phyloP scores from a whole-genome alignment of 495 filamentous ascomycete species.

The Penicillium antarcticum region DNA sequence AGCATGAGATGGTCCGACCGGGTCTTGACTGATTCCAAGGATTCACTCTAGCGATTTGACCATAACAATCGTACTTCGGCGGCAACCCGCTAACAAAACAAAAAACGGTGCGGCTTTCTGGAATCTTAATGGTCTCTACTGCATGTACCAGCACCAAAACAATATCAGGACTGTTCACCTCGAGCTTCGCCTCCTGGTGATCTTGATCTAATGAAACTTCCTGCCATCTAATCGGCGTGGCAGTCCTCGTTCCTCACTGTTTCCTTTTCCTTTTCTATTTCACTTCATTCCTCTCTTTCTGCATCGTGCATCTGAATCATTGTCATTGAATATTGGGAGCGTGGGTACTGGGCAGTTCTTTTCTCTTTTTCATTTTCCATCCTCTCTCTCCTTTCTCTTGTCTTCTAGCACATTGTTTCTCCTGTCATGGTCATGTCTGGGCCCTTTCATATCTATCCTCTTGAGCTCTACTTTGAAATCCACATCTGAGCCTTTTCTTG shows the following conservation, averaged over 20 bases:
- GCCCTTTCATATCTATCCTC: slow-evolving; percentile 12
- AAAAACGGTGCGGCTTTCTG: slow-evolving; percentile 14
- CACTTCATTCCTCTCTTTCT: slow-evolving; percentile 19
- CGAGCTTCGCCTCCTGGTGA: slow-evolving; percentile 7
- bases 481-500: slow-evolving; percentile 13
- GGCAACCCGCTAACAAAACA: slow-evolving; percentile 4
- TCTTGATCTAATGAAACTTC: slow-evolving; percentile 27
- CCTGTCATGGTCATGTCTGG: slow-evolving; percentile 16
- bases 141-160: not conserved
- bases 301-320: slow-evolving; percentile 29
- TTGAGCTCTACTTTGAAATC: slow-evolving; percentile 16
- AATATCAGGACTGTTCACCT: not conserved
- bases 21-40: not conserved
- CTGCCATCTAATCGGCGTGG: slow-evolving; percentile 11
- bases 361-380: slow-evolving; percentile 3
- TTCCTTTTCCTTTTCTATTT: slow-evolving; percentile 24
- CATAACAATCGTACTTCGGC: not conserved
- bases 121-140: slow-evolving; percentile 8
- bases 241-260: slow-evolving; percentile 14
- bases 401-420: slow-evolving; percentile 28
- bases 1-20: not conserved
- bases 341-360: slow-evolving; percentile 25
- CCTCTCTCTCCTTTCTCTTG: slow-evolving; percentile 14
- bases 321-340: slow-evolving; percentile 33
- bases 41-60: not conserved